Base-by-base conservation (phyloP, 176 grass and related monocot species). In the Phoenix roebelenii region DNA sequence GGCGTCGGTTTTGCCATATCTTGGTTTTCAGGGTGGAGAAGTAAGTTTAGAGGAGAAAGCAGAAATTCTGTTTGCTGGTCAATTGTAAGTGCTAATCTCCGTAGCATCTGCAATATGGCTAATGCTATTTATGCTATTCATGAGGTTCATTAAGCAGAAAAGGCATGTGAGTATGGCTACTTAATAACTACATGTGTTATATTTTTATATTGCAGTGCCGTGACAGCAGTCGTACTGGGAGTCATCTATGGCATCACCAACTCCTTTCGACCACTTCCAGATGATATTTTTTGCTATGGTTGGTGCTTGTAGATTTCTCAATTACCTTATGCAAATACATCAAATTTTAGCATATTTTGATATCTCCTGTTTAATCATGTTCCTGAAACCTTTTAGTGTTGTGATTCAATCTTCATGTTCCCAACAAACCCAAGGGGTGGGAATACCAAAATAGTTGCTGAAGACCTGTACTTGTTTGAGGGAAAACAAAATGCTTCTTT, bases 261-360 rank as follows among this genome's bases (percentile, higher is more conserved):
- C 64, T 88, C 75, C 55, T 97, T 91, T 64, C 76, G 64, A 56
- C 87, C 93, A 58, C 77, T 80, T 65, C 79, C 87, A 60, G 81
- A 92, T 54, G 93, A 92, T 85, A 25, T 98, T 26, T 98, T 98
- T 76, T 74, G 67, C 63, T 98, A 88, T 23, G 87, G 87, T 92
- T 16, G 70, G 81, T 65, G 66, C 67, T 52, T 85, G 12, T 52
- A 60, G 69, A 57, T 58, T 52, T 69, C 50, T 62, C 32, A 44
- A 44, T 44, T 44, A 10, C 35, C 35, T 44, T 44, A 44, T 12
- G 35, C 7, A 12, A 12, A 44, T 44, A 44, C 35, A 44, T 44
- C 35, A 44, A 44, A 44, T 14, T 44, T 44, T 12, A 14, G 7
- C 35, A 44, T 44, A 12, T 44, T 44, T 12, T 44, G 1, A 44